Conservation (phyloP, 139 green algal species). For the Chlorella sp. region DNA sequence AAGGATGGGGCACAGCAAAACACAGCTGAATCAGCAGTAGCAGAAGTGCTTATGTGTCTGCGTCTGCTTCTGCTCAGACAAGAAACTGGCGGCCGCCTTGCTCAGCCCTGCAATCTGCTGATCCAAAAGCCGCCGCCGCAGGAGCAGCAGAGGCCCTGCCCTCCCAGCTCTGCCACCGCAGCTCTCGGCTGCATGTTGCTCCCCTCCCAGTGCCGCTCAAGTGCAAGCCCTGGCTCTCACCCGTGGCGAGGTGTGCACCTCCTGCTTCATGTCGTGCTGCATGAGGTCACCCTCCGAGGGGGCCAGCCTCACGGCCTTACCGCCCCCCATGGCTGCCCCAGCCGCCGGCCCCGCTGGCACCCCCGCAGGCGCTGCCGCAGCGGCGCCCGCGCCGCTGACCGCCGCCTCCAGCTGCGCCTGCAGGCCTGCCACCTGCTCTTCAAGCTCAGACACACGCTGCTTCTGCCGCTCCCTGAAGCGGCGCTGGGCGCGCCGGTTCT, state of each 20-base stretch:
- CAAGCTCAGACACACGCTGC: conserved; percentile 54
- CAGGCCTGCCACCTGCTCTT: conserved; percentile 45
- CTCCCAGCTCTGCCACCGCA: not conserved
- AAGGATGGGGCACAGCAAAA: too few species aligned
- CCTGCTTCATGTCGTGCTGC: not conserved
- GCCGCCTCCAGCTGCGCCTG: conserved; percentile 27
- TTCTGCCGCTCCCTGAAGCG: conserved; percentile 76
- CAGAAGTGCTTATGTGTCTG: too few species aligned
- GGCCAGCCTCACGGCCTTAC: not conserved
- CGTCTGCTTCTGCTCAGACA: too few species aligned
- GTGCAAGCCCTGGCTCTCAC: not conserved
- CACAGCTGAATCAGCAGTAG: too few species aligned
- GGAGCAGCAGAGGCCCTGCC: not conserved
- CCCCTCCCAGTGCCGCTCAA: too few species aligned
- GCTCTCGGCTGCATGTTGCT: not conserved
- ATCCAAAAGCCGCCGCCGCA: too few species aligned
- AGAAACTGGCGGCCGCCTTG: too few species aligned
- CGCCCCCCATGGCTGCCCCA: not conserved
- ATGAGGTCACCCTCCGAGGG: not conserved
- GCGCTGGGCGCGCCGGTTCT: conserved; percentile 73
- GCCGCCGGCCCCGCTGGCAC: too few species aligned
- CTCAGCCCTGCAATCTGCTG: not conserved
- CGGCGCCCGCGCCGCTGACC: not conserved
- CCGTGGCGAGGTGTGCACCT: not conserved
- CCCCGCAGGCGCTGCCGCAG: not conserved